These are phyloP conservation scores for Grigorovia humatica DNA, from an alignment of 805 yeast genomes.

Conservation along the genomic window DNA sequence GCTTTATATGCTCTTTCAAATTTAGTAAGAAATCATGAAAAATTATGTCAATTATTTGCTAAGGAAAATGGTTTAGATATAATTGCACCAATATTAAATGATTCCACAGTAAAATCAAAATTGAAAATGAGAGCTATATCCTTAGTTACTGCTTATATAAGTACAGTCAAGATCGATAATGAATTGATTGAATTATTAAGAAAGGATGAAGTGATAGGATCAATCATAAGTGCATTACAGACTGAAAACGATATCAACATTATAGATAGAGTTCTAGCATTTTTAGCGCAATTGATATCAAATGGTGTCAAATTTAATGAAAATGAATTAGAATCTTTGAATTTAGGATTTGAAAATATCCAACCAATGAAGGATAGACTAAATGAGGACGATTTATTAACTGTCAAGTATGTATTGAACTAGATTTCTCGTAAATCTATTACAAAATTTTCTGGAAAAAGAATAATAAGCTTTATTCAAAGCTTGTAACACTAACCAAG, in stretches of 20 bases:
- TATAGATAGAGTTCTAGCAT: constrained; percentile 46
- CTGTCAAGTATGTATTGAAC: constrained; percentile 37
- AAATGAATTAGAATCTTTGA: constrained; percentile 32
- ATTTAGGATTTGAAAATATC: constrained; percentile 30
- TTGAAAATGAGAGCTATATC: constrained; percentile 46
- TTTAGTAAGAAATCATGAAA: constrained; percentile 55
- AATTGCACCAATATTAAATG: constrained; percentile 28
- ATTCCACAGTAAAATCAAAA: constrained; percentile 26
- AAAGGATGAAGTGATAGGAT: constrained; percentile 18
- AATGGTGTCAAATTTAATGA: constrained; percentile 37
- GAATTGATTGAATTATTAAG: constrained; percentile 31
- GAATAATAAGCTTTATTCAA: too few relatives aligned
- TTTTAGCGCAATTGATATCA: constrained; percentile 37
- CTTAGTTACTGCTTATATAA: constrained; percentile 46
- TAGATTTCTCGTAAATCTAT: background rate
- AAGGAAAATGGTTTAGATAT: constrained; percentile 53
- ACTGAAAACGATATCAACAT: constrained; percentile 34
- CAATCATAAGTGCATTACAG: constrained; percentile 20
- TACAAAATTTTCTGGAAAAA: background rate
- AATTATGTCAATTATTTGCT: constrained; percentile 47
- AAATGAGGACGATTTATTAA: constrained; percentile 43
- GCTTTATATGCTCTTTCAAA: constrained; percentile 72
- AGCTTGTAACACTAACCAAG: background rate
- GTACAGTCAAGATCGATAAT: constrained; percentile 39
- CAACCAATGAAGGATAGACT: constrained; percentile 38